Base-by-base conservation (phyloP, 2,329 filamentous ascomycete genomes). In the Periconia sp. region DNA sequence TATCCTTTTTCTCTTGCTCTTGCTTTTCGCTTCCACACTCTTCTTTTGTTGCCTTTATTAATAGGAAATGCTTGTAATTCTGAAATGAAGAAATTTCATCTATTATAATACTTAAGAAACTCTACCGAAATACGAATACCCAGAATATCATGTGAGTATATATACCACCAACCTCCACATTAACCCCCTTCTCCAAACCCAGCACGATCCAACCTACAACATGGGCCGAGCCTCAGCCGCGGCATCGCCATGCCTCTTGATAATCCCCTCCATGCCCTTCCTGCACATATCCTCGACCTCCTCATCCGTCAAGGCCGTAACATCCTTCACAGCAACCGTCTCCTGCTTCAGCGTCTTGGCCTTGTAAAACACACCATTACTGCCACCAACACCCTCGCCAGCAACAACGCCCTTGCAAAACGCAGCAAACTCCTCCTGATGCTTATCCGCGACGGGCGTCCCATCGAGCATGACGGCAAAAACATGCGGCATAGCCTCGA, bases 401-500 rank as follows among this genome's bases (percentile, higher is more conserved):
- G 33, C 33, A 0, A 74, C 71, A 15, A 68, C 66, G 2, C 60
- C 56, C 8, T 49, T 63, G 33, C 68, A 71, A 47, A 73, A 74
- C 47, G 58, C 56, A 0, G 66, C 73, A 63, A 71, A 76, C 43
- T 71, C 71, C 7, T 62, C 63, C 18, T 76, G 61, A 64, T 74
- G 75, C 49, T 72, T 56, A 7, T 63, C 53, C 7, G 66, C 61
- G 0, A 57, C 70, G 3, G 58, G 46, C 9, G 11, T 33, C 2
- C 72, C 50, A 1, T 59, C 52, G 3, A 80, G 54, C 51, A 81
- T 54, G 72, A 79, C 72, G 0, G 65, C 72, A 59, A 81, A 93
- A 61, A 84, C 85, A 73, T 92, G 90, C 50, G 90, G 89, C 90
- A 93, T 93, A 2, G 85, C 87, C 69, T 92, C 86, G 68, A 86